Percentiles rank a stretch among this genome's conserved stretches.
Evolutionary conservation across 495 filamentous ascomycete species (phyloP).

Genomic region (Aspergillus funiculosus): DNA sequence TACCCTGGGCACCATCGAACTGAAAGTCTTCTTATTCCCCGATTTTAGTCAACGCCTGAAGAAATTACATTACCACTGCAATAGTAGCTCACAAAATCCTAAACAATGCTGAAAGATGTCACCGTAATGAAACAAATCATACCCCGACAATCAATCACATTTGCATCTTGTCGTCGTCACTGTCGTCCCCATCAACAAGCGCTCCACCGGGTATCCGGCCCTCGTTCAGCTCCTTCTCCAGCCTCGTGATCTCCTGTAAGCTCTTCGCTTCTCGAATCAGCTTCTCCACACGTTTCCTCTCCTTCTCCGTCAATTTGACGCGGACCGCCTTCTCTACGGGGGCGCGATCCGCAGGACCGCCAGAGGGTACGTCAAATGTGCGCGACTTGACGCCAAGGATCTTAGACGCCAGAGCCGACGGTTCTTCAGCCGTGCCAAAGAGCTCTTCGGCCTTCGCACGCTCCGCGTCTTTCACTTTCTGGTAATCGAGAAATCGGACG

Average conservation of each 20-base stretch:
- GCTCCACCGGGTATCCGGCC: slow-evolving; percentile 71
- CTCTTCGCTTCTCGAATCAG: slow-evolving; percentile 80
- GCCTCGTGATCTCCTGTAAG: slow-evolving; percentile 71
- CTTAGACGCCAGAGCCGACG: slow-evolving; percentile 77
- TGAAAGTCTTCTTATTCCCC: too few relatives aligned
- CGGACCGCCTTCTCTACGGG: slow-evolving; percentile 59
- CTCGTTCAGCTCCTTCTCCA: slow-evolving; percentile 84
- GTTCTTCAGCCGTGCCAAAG: slow-evolving; percentile 71
- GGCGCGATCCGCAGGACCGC: slow-evolving; percentile 32
- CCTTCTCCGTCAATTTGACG: slow-evolving; percentile 62
- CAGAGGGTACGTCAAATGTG: slow-evolving; percentile 64
- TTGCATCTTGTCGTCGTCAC: slow-evolving; percentile 35
- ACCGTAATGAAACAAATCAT: not conserved
- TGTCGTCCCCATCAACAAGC: slow-evolving; percentile 40
- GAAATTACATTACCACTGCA: too few relatives aligned
- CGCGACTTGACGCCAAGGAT: slow-evolving; percentile 85
- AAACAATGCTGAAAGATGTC: not conserved
- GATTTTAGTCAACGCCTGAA: too few relatives aligned
- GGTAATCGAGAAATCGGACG: slow-evolving; percentile 89
- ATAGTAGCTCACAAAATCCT: not conserved
- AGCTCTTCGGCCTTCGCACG: slow-evolving; percentile 66
- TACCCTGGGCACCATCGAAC: too few relatives aligned
- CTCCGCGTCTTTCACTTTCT: slow-evolving; percentile 83
- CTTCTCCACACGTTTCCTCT: slow-evolving; percentile 63
- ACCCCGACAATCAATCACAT: slow-evolving; percentile 20